Base-by-base conservation (phyloP, 306 rosid species). In the Rubus idaeus region DNA sequence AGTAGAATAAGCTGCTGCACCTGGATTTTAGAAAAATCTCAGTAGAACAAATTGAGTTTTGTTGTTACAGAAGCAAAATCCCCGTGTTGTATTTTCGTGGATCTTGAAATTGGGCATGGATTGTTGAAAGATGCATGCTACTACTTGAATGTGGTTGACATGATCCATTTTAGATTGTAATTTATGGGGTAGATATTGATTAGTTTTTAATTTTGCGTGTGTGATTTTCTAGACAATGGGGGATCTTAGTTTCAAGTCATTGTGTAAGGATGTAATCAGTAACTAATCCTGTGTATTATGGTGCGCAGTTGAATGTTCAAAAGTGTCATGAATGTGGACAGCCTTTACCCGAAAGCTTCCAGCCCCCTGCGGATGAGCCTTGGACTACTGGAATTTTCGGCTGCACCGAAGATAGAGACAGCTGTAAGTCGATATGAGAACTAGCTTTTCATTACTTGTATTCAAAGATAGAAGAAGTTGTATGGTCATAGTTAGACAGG, bases 341-440 rank as follows among this genome's bases (percentile, higher is more conserved):
- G 75, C 88, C 89, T 0, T 90, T 96, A 23, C 99, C 99, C 39
- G 98, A 96, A 79, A 93, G 97, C 86, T 96, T 86, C 86, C 80
- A 96, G 67, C 95, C 96, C 49, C 98, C 93, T 46, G 91, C 93
- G 1, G 96, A 96, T 83, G 99, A 96, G 79, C 98, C 97, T 63
- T 96, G 98, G 99, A 91, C 87, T 57, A 92, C 99, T 81, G 97
- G 94, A 82, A 96, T 93, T 73, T 96, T 90, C 75, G 98, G 90
- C 58, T 95, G 99, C 52, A 75, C 86, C 21, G 96, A 95, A 85
- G 99, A 95, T 79, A 84, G 87, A 65, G 94, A 91, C 53, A 96
- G 97, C 80, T 91, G 98, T 95, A 89, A 90, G 99, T 88, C 71
- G 71, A 82, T 64, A 62, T 53, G 53, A 71, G 71, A 76, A 41